Conservation (phyloP, 345 rosid species). For the Alliaria petiolata region DNA sequence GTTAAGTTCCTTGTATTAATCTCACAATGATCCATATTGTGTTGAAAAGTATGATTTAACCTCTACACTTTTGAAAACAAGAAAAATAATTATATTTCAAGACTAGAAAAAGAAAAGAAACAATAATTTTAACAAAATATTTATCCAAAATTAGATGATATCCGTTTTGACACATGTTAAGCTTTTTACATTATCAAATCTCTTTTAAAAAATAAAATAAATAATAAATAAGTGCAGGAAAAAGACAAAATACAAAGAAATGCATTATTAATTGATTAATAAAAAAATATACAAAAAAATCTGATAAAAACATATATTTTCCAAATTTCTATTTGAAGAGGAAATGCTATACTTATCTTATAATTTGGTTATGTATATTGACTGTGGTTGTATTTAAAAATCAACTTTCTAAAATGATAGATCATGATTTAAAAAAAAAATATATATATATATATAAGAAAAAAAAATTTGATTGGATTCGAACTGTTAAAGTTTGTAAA, state of each 20-base stretch:
- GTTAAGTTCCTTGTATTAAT: neutral
- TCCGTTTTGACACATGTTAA: neutral
- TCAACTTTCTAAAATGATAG: neutral
- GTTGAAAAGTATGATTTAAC: too few species aligned
- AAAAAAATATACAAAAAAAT: neutral
- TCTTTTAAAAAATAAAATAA: neutral
- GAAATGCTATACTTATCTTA: neutral
- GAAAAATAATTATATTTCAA: neutral
- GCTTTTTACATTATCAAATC: neutral
- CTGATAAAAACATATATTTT: neutral
- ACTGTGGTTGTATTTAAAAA: neutral
- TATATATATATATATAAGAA: too few species aligned
- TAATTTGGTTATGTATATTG: neutral
- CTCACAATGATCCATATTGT: neutral
- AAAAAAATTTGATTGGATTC: neutral
- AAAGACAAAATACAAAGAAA: neutral
- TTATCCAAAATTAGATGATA: neutral
- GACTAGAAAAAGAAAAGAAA: neutral
- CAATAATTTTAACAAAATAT: too few species aligned
- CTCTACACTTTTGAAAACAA: neutral
- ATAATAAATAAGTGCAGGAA: neutral
- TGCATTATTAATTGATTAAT: neutral
- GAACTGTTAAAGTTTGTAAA: neutral
- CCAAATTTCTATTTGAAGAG: neutral
- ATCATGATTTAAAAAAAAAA: neutral